These are phyloP conservation scores for Diaporthe australafricana DNA, from an alignment of 2,329 filamentous ascomycete species.

Conservation along the genomic window DNA sequence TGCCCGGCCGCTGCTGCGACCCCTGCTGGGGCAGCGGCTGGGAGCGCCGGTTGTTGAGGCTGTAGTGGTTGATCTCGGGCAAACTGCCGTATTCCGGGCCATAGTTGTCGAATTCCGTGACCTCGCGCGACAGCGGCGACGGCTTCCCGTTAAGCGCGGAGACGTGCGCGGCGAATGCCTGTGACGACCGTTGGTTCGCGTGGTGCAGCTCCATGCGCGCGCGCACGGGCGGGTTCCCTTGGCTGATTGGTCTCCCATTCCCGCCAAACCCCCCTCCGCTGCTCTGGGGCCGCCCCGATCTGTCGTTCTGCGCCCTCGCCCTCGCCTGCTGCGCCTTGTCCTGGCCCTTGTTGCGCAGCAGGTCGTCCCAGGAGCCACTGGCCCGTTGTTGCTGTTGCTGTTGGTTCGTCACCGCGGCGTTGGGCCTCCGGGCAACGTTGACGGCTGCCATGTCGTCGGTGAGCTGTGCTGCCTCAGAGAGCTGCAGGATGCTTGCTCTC, in stretches of 20 bases:
- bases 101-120: background rate
- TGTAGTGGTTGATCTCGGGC: constrained; percentile 24
- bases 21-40: background rate
- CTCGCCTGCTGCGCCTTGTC: constrained; percentile 31
- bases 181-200: constrained; percentile 28
- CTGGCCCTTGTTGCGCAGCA: constrained; percentile 33
- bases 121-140: constrained; percentile 30
- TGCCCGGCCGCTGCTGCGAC: constrained; percentile 27
- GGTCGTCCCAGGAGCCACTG: constrained; percentile 36
- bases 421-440: constrained; percentile 13
- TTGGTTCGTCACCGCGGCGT: constrained; percentile 5
- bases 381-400: constrained; percentile 12
- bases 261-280: background rate
- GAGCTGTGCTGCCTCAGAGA: background rate
- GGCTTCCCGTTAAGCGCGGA: constrained; percentile 17
- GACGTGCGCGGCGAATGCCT: constrained; percentile 28
- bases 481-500: background rate
- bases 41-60: constrained; percentile 5
- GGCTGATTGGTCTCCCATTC: constrained; percentile 15
- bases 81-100: constrained; percentile 3
- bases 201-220: constrained; percentile 34
- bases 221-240: background rate
- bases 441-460: constrained; percentile 32
- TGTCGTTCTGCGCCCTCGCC: constrained; percentile 22
- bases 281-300: constrained; percentile 26